phyloP scores from a whole-genome alignment of 2,329 filamentous ascomycete species.

The Penicillium glabrum region DNA sequence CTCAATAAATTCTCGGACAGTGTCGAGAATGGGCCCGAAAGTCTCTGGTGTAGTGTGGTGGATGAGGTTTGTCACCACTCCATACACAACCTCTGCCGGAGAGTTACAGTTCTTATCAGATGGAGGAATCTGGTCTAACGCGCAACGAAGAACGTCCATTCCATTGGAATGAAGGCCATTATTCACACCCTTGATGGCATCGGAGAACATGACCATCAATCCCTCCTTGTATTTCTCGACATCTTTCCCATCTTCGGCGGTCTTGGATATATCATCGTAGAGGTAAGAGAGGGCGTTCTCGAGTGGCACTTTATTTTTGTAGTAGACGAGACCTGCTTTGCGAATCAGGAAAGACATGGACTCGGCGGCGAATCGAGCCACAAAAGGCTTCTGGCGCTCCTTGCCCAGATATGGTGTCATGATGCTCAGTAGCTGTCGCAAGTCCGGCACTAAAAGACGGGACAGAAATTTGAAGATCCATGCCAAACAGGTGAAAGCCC shows the following conservation, averaged over 20 bases:
- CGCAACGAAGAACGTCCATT: conserved; percentile 51
- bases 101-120: conserved; percentile 29
- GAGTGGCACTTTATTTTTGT: conserved; percentile 69
- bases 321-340: conserved; percentile 77
- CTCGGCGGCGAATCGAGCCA: conserved; percentile 90
- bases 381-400: conserved; percentile 76
- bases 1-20: conserved; percentile 56
- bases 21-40: conserved; percentile 66
- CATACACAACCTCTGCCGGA: conserved; percentile 62
- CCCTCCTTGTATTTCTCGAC: conserved; percentile 73
- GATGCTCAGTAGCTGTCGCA: conserved; percentile 79
- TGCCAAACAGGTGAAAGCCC: conserved; percentile 90
- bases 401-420: conserved; percentile 84
- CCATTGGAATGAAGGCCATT: conserved; percentile 59
- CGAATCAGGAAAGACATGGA: conserved; percentile 90
- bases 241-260: conserved; percentile 33
- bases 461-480: conserved; percentile 98
- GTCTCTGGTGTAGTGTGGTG: conserved; percentile 77
- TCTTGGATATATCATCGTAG: conserved; percentile 62
- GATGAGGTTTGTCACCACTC: conserved; percentile 75
- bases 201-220: conserved; percentile 87
- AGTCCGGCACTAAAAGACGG: conserved; percentile 77
- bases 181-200: conserved; percentile 68
- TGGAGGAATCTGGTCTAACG: conserved; percentile 42
- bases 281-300: conserved; percentile 70